Evolutionary conservation across 129 eudicot genomes (phyloP).

Genomic region (Solidago caesia): DNA sequence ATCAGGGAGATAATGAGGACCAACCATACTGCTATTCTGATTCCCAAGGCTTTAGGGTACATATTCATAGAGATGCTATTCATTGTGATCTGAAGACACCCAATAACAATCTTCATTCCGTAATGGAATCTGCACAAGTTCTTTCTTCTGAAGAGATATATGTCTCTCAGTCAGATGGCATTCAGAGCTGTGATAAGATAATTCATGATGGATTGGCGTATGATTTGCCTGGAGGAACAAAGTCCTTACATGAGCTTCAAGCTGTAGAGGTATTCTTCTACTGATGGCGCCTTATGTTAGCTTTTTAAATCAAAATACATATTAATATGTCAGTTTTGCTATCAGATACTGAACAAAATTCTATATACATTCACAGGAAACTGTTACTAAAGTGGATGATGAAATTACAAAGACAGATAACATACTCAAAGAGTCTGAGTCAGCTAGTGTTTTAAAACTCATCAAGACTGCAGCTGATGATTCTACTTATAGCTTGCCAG

Average conservation of each 20-base stretch:
- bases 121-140: conserved; percentile 18
- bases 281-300: conserved; percentile 7
- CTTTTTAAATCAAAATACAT: not conserved
- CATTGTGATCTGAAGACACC: conserved; percentile 21
- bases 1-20: conserved; percentile 51
- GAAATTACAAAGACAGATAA: conserved; percentile 18
- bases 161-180: conserved; percentile 26
- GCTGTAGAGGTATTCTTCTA: conserved; percentile 49
- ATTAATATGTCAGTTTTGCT: not conserved
- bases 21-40: conserved; percentile 42
- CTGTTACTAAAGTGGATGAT: conserved; percentile 34
- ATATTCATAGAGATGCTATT: conserved; percentile 25
- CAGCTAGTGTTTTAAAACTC: conserved; percentile 31
- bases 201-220: conserved; percentile 18
- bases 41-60: conserved; percentile 38
- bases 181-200: conserved; percentile 32
- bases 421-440: conserved; percentile 24
- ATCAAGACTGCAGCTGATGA: conserved; percentile 32
- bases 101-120: conserved; percentile 26
- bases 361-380: conserved; percentile 38
- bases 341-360: conserved; percentile 16
- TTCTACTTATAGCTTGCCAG: conserved; percentile 33
- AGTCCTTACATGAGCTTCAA: conserved; percentile 30
- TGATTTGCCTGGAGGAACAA: conserved; percentile 30
- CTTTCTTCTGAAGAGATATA: conserved; percentile 25